A percentile compares a stretch with the other conserved stretches of the same genome.
Conservation (phyloP, 495 filamentous ascomycete genomes). For the Viridothelium virens region DNA sequence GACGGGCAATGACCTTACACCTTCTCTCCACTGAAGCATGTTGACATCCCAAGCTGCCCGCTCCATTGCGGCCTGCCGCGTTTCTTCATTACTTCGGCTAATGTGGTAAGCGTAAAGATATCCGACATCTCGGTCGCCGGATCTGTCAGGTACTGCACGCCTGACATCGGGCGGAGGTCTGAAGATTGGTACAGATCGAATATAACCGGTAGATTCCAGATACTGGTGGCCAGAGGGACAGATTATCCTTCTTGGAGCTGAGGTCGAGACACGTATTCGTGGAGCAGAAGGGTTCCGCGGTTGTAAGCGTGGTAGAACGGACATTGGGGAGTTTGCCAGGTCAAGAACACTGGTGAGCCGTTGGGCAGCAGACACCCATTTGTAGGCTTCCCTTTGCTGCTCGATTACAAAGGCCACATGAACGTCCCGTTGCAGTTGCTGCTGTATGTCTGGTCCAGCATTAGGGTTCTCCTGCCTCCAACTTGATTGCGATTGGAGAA, state of each 20-base stretch:
- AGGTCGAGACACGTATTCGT: background rate
- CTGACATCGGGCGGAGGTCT: background rate
- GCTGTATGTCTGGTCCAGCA: background rate
- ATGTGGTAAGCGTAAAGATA: constrained; percentile 5
- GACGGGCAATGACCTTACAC: background rate
- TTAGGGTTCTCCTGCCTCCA: background rate
- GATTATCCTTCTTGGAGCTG: background rate
- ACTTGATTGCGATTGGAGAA: background rate
- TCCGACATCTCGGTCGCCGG: background rate
- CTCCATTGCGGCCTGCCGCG: background rate
- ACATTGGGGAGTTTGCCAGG: constrained; percentile 1
- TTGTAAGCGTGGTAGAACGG: background rate
- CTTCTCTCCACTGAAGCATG: background rate
- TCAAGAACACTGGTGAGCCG: constrained; percentile 3
- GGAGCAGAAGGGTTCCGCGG: background rate
- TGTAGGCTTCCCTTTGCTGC: constrained; percentile 3
- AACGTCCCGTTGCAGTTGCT: background rate
- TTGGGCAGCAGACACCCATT: background rate
- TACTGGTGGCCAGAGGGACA: constrained; percentile 2
- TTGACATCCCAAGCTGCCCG: constrained; percentile 5
- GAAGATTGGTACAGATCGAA: constrained; percentile 3
- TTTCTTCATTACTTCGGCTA: background rate
- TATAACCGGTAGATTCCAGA: constrained; percentile 6
- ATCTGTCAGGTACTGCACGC: background rate
- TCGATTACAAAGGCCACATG: background rate